Percentiles rank a stretch among this genome's conserved stretches.
Evolutionary conservation across 176 grass and related monocot species (phyloP).

Genomic region (Typha latifolia): DNA sequence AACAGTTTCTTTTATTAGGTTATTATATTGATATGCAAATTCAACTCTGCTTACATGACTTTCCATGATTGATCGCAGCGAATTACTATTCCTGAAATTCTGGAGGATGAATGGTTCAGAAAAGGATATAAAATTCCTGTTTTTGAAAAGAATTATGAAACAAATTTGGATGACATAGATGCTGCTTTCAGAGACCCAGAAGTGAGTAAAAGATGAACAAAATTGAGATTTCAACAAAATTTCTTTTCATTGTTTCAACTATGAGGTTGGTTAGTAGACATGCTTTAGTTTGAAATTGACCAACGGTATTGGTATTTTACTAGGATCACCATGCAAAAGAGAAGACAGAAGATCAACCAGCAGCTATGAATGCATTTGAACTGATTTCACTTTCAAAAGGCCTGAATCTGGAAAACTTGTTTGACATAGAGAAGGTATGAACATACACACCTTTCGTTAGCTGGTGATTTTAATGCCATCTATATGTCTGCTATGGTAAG

Average conservation of each 20-base stretch:
- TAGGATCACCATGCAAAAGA: slow-evolving; percentile 84
- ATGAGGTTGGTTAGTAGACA: not conserved
- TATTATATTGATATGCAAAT: not conserved
- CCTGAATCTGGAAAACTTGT: slow-evolving; percentile 90
- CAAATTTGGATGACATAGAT: slow-evolving; percentile 77
- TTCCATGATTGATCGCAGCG: slow-evolving; percentile 36
- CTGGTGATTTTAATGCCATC: not conserved
- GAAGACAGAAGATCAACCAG: slow-evolving; percentile 77
- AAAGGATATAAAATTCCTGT: slow-evolving; percentile 80
- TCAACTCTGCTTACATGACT: not conserved
- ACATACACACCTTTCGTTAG: not conserved
- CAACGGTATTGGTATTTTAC: slow-evolving; percentile 11
- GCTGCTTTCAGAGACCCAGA: slow-evolving; percentile 92
- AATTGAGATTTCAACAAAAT: not conserved
- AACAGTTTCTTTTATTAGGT: not conserved
- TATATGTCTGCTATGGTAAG: not conserved
- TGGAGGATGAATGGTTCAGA: slow-evolving; percentile 96
- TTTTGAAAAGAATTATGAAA: slow-evolving; percentile 69
- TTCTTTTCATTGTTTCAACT: not conserved
- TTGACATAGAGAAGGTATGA: slow-evolving; percentile 76
- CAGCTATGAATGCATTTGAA: slow-evolving; percentile 97
- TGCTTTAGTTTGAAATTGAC: slow-evolving; percentile 7
- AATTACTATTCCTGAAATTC: slow-evolving; percentile 72
- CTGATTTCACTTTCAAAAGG: slow-evolving; percentile 88
- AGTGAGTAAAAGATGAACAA: slow-evolving; percentile 40